phyloP scores from a whole-genome alignment of 1,139 yeast genomes.

The Yamadazyma triangularis region DNA sequence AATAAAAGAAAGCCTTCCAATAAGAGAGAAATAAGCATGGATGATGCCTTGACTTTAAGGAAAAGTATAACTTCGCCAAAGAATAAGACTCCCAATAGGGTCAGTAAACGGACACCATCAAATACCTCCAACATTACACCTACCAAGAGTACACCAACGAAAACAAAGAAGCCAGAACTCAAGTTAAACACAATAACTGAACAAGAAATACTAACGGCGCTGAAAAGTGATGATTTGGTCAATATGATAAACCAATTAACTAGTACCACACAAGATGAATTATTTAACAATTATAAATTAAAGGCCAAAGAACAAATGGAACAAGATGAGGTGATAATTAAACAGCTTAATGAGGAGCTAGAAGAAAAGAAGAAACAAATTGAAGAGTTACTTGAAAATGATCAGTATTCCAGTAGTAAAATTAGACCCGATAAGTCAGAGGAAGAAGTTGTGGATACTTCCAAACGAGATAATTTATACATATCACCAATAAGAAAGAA shows the following conservation, averaged over 20 bases:
- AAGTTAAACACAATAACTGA: constrained; percentile 21
- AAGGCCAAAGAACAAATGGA: constrained; percentile 25
- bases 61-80: neutral
- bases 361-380: constrained; percentile 22
- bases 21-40: constrained; percentile 2
- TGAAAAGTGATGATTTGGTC: constrained; percentile 23
- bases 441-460: constrained; percentile 1
- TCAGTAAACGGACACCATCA: neutral
- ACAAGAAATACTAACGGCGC: constrained; percentile 27
- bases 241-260: constrained; percentile 30
- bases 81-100: no score
- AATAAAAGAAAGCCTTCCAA: constrained; percentile 2
- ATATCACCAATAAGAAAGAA: constrained; percentile 35
- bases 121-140: constrained; percentile 1
- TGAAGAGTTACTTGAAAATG: constrained; percentile 15
- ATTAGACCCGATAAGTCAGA: constrained; percentile 1
- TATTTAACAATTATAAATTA: constrained; percentile 26
- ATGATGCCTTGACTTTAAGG: constrained; percentile 1
- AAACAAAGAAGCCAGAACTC: constrained; percentile 1
- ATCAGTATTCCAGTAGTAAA: no score
- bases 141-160: constrained; percentile 1
- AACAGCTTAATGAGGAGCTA: constrained; percentile 21
- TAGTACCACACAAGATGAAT: constrained; percentile 32
- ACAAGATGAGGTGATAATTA: constrained; percentile 24
- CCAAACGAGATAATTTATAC: constrained; percentile 6